phyloP scores from a whole-genome alignment of 345 rosid species.

The Citrus hindsii region DNA sequence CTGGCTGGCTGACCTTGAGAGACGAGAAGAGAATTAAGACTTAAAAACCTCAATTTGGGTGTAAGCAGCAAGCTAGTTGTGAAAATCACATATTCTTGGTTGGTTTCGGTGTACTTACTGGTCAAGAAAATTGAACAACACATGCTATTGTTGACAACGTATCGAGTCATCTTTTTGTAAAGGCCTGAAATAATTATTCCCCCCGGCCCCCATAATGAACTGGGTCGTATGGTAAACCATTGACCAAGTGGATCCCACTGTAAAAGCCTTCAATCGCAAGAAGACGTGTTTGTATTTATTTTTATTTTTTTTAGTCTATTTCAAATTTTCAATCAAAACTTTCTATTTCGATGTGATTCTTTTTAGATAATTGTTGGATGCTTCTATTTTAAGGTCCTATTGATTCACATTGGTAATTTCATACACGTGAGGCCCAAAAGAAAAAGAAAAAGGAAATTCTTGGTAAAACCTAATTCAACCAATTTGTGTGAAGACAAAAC shows the following conservation, averaged over 20 bases:
- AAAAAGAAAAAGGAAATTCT: neutral
- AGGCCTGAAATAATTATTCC: neutral
- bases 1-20: no score
- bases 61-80: neutral
- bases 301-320: no score
- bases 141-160: neutral
- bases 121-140: neutral
- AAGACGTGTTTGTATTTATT: neutral
- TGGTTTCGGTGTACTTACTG: neutral
- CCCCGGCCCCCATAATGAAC: neutral
- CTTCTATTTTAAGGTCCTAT: neutral
- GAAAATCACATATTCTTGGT: neutral
- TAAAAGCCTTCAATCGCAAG: neutral
- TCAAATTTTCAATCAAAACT: neutral
- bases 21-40: slow-evolving; percentile 10
- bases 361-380: neutral
- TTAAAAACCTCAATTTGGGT: neutral
- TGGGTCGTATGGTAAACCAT: no score
- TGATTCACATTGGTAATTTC: neutral
- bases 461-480: neutral
- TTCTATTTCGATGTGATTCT: neutral
- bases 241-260: neutral
- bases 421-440: neutral
- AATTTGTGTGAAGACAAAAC: neutral
- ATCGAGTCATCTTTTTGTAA: neutral